These are phyloP conservation scores for Coemansia sp. DNA, from an alignment of 192 early-diverging fungal genomes.

Conservation along the genomic window DNA sequence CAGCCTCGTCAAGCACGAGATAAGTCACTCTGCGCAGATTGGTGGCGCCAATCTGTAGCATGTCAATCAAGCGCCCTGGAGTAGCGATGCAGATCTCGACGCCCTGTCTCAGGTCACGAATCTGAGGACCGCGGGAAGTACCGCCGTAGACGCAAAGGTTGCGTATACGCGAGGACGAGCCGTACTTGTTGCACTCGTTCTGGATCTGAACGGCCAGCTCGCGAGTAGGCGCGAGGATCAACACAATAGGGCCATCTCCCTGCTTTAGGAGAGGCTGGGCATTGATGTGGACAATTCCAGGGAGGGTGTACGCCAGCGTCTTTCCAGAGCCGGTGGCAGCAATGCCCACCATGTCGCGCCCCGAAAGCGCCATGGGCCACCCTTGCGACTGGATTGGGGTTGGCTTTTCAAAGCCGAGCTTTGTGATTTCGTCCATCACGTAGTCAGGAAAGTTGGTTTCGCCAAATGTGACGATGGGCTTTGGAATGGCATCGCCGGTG, in stretches of 20 bases:
- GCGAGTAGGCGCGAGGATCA: slow-evolving; percentile 94
- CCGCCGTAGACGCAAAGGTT: slow-evolving; percentile 97
- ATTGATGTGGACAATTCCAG: slow-evolving; percentile 97
- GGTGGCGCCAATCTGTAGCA: slow-evolving; percentile 84
- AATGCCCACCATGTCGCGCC: slow-evolving; percentile 90
- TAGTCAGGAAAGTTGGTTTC: slow-evolving; percentile 93
- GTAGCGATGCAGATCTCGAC: slow-evolving; percentile 98
- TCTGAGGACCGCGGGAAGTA: slow-evolving; percentile 87
- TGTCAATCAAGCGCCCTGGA: slow-evolving; percentile 96
- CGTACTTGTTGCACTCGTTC: slow-evolving; percentile 92
- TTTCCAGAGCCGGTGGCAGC: slow-evolving; percentile 91
- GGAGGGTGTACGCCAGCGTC: slow-evolving; percentile 91
- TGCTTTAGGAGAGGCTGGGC: slow-evolving; percentile 89
- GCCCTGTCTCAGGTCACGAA: slow-evolving; percentile 78
- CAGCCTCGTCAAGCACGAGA: slow-evolving; percentile 98
- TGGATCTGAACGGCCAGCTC: slow-evolving; percentile 98
- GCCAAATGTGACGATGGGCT: slow-evolving; percentile 82
- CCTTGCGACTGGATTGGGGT: slow-evolving; percentile 97
- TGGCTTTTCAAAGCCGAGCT: slow-evolving; percentile 82
- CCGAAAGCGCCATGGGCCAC: slow-evolving; percentile 97
- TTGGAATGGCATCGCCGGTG: slow-evolving; percentile 81
- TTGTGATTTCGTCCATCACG: slow-evolving; percentile 82
- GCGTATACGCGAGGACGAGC: slow-evolving; percentile 81
- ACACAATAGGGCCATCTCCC: slow-evolving; percentile 95
- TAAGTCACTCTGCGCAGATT: slow-evolving; percentile 95